Evolutionary conservation across 2,329 filamentous ascomycete genomes (phyloP).

Genomic region (Thelonectria olida): DNA sequence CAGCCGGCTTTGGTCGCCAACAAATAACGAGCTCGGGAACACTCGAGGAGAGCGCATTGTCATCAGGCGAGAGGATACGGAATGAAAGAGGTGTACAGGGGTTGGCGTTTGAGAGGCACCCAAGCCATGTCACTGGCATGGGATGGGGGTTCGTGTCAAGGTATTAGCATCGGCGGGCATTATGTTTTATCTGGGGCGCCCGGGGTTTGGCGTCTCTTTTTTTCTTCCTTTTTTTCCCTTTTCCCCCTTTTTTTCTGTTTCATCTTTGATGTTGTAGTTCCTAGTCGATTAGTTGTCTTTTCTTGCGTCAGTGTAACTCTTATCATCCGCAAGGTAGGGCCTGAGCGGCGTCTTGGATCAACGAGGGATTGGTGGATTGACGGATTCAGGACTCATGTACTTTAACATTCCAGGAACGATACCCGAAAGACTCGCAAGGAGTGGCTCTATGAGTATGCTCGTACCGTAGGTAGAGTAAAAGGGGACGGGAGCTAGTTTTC

Average conservation of each 20-base stretch:
- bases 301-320: constrained; percentile 26
- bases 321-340: constrained; percentile 25
- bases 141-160: constrained; percentile 27
- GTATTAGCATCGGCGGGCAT: constrained; percentile 39
- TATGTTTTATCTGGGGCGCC: constrained; percentile 34
- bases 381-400: constrained; percentile 33
- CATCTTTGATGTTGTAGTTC: constrained; percentile 13
- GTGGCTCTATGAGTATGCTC: constrained; percentile 24
- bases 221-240: not conserved
- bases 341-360: constrained; percentile 23
- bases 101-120: constrained; percentile 37
- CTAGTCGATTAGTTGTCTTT: constrained; percentile 1
- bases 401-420: constrained; percentile 42
- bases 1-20: no score
- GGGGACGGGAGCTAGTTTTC: not conserved
- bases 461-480: constrained; percentile 10
- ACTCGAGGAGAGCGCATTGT: not conserved
- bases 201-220: constrained; percentile 21
- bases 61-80: constrained; percentile 1
- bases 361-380: constrained; percentile 18
- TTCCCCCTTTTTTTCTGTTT: not conserved
- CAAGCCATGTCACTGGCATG: constrained; percentile 18
- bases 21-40: no score
- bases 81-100: constrained; percentile 34
- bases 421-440: constrained; percentile 37